Conservation (phyloP, 176 grass and related monocot species). For the Olyra latifolia region DNA sequence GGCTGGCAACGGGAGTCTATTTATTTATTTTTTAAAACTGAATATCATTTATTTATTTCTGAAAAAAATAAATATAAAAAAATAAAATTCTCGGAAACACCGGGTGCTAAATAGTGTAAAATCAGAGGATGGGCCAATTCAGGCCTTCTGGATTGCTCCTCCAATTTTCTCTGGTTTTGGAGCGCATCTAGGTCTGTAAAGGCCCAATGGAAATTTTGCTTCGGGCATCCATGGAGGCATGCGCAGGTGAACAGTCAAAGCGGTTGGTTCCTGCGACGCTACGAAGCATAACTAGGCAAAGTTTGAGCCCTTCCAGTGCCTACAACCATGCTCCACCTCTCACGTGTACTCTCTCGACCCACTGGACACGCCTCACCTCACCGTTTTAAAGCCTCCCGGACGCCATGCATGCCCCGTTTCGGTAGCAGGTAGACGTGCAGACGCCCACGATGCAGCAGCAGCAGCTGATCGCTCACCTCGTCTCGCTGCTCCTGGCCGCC, state of each 20-base stretch:
- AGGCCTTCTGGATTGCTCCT: too few relatives aligned
- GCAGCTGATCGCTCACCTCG: background rate
- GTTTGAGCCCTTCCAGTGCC: slow-evolving; percentile 10
- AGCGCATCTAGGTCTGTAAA: too few relatives aligned
- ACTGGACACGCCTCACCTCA: background rate
- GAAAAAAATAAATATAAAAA: too few relatives aligned
- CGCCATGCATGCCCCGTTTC: background rate
- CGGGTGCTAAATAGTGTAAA: too few relatives aligned
- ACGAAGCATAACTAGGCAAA: too few relatives aligned
- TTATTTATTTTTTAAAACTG: too few relatives aligned
- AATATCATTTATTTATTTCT: too few relatives aligned
- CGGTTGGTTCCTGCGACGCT: background rate
- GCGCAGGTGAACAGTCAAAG: background rate
- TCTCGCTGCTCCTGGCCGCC: background rate
- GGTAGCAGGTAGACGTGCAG: background rate
- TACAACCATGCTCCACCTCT: background rate
- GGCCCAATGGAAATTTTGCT: too few relatives aligned
- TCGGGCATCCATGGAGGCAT: background rate
- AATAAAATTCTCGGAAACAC: too few relatives aligned
- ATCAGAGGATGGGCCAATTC: too few relatives aligned
- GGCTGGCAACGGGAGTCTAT: too few relatives aligned
- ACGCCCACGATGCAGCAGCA: background rate
- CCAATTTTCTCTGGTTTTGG: too few relatives aligned
- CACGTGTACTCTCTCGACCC: background rate
- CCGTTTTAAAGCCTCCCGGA: background rate